phyloP scores from a whole-genome alignment of 1,284 basidiomycete species.

The Ceratobasidium sp. region DNA sequence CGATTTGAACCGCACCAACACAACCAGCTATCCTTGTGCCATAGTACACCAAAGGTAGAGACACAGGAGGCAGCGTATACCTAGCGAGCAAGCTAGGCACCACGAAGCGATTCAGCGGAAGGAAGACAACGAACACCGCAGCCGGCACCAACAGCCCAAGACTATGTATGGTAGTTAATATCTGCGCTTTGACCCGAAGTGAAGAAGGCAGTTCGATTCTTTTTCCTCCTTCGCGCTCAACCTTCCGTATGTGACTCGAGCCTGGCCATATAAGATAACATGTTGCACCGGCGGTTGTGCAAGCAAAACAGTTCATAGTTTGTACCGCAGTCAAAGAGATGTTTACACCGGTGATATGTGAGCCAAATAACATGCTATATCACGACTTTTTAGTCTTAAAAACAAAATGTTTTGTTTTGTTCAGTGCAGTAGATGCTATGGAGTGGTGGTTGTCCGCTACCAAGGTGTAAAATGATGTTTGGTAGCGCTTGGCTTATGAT shows the following conservation, averaged over 20 bases:
- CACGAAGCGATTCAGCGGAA: constrained; percentile 17
- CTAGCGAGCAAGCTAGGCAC: constrained; percentile 11
- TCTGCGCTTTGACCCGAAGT: not conserved
- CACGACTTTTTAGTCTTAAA: too few species aligned
- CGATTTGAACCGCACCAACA: not conserved
- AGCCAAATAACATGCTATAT: constrained; percentile 16
- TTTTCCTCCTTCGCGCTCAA: constrained; percentile 9
- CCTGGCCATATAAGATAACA: constrained; percentile 25
- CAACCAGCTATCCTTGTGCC: constrained; percentile 19
- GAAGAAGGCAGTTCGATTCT: constrained; percentile 4
- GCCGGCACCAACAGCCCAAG: constrained; percentile 28
- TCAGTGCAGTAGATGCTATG: too few species aligned
- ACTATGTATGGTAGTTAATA: constrained; percentile 16
- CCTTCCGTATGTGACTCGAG: not conserved
- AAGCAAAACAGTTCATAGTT: constrained; percentile 12
- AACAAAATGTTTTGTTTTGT: too few species aligned
- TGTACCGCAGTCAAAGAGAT: constrained; percentile 11
- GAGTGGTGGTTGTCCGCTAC: too few species aligned
- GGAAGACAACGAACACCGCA: constrained; percentile 15
- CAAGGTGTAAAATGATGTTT: too few species aligned
- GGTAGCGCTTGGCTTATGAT: too few species aligned
- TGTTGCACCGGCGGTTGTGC: not conserved
- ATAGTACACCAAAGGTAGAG: not conserved
- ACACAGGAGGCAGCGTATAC: constrained; percentile 11
- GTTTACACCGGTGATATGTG: constrained; percentile 25